Evolutionary conservation across 2,329 filamentous ascomycete species (phyloP), one percentile per base, ranked within the genome.

Genomic region (Graphilbum fragrans): DNA sequence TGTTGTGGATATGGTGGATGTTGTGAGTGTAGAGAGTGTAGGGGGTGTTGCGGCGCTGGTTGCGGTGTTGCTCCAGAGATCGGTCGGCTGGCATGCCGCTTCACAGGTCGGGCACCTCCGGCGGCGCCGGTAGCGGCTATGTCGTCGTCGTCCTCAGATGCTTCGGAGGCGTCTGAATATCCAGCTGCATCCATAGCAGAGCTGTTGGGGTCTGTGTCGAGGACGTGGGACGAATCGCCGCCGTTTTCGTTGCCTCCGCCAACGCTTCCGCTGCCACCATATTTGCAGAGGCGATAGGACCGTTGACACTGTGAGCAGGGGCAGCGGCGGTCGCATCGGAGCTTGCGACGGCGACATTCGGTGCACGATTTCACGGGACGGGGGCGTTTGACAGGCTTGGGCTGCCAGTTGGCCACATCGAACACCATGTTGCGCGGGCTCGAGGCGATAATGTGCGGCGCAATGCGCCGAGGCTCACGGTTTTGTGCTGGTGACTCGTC

Each of bases 261-360:
- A 35, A 27, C 39, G 9, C 69, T 63, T 42, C 70, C 66, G 18
- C 67, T 61, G 20, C 68, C 60, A 49, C 49, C 48, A 34, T 75
- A 76, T 48, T 61, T 68, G 57, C 72, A 76, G 32, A 56, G 51
- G 29, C 71, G 68, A 47, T 63, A 66, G n/a, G 70, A 70, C 53
- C 72, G 74, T 39, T 71, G 68, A 52, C 73, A 77, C 52, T 76
- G 72, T 6, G 69, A 69, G 50, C 73, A 77, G 4, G 71, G 70
- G 35, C 63, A 60, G n/a, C 65, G 59, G 35, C 73, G 65, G 53
- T 77, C 71, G 55, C 73, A 77, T 44, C 65, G 63, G 5, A 74
- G 57, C 53, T 74, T 77, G 50, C 73, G 64, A 53, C 74, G 74
- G 41, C 73, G 64, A 50, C 73, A 74, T 49, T 72, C 68, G 43